A percentile compares a stretch with the other conserved stretches of the same genome.
Conservation (phyloP, 305 asterid species). For the Fraxinus latifolia region DNA sequence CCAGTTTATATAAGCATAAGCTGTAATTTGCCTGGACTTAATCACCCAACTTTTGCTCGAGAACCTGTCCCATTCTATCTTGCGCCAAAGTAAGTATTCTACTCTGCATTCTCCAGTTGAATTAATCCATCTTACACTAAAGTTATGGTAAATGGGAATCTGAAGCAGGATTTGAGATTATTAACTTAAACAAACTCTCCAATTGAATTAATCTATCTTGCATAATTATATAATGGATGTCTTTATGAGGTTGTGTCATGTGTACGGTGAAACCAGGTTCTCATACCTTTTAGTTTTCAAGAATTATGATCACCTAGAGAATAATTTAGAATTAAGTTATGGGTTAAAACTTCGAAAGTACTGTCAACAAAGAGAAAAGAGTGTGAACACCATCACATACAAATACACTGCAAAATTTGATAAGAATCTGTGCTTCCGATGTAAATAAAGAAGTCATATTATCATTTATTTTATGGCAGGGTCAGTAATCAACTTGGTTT, state of each 20-base stretch:
- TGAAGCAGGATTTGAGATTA: background rate
- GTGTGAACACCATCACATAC: background rate
- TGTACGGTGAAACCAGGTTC: background rate
- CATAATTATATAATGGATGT: too few species aligned
- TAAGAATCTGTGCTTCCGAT: background rate
- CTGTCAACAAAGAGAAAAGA: background rate
- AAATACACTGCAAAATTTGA: background rate
- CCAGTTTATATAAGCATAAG: constrained; percentile 50
- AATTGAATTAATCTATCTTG: background rate
- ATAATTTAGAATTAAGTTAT: background rate
- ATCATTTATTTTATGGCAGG: constrained; percentile 23
- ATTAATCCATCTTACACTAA: background rate
- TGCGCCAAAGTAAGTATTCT: constrained; percentile 39
- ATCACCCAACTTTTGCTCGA: constrained; percentile 48
- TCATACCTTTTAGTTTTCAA: background rate
- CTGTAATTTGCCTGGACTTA: constrained; percentile 47
- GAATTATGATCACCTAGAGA: background rate
- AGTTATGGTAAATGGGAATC: background rate
- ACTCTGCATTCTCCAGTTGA: background rate
- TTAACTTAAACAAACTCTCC: background rate
- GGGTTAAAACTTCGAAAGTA: background rate
- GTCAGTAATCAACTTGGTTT: constrained; percentile 42
- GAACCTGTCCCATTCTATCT: constrained; percentile 50
- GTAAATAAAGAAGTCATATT: background rate
- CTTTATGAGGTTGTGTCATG: background rate